These are phyloP conservation scores for Candida palmyrensis DNA, from an alignment of 805 yeast genomes.

Conservation along the genomic window DNA sequence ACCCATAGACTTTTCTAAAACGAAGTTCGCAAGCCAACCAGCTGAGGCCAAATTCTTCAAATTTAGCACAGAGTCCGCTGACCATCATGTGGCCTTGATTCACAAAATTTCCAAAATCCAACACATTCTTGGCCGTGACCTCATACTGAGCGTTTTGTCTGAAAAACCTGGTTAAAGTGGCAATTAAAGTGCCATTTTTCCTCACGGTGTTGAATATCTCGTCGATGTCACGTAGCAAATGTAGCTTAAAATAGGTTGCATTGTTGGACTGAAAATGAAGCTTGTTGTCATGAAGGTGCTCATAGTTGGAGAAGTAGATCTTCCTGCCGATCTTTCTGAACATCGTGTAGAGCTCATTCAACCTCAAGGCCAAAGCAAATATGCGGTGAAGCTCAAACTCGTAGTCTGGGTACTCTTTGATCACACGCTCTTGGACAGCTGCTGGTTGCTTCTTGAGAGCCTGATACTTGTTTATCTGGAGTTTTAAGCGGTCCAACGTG, in stretches of 20 bases:
- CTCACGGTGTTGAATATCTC: constrained; percentile 39
- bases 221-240: constrained; percentile 17
- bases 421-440: neutral
- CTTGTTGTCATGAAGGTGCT: constrained; percentile 39
- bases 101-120: constrained; percentile 38
- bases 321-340: constrained; percentile 45
- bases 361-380: constrained; percentile 38
- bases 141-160: constrained; percentile 34
- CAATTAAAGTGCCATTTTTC: constrained; percentile 45
- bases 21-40: constrained; percentile 43
- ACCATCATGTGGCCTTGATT: constrained; percentile 31
- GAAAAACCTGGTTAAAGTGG: constrained; percentile 42
- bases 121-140: constrained; percentile 28
- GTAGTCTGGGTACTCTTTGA: constrained; percentile 22
- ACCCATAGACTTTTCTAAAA: constrained; percentile 31
- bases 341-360: constrained; percentile 47
- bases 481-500: constrained; percentile 21
- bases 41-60: constrained; percentile 32
- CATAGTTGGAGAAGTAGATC: constrained; percentile 39
- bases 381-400: constrained; percentile 43
- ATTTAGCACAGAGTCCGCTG: constrained; percentile 21
- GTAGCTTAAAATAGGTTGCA: constrained; percentile 23
- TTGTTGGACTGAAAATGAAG: constrained; percentile 23
- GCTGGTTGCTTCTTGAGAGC: constrained; percentile 5
- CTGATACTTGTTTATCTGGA: constrained; percentile 11